These are phyloP conservation scores for Tetracentron sinense DNA, from an alignment of 164 flowering plant species.

Conservation along the genomic window DNA sequence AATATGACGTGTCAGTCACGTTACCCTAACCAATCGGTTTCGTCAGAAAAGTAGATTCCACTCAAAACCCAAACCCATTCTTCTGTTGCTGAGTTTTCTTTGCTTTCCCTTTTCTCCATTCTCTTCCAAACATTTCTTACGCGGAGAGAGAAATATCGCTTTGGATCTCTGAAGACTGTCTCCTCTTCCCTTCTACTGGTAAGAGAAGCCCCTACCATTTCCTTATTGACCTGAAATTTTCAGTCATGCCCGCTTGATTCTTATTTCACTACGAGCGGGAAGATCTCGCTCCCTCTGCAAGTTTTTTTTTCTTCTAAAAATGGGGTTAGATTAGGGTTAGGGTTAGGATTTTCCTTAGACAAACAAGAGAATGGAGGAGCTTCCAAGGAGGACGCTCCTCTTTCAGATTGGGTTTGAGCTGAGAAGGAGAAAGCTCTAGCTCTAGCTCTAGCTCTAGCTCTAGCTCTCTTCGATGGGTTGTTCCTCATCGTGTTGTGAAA, in stretches of 20 bases:
- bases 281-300: conserved; percentile 10
- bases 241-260: neutral
- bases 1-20: conserved; percentile 4
- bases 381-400: conserved; percentile 1
- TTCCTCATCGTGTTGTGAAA: neutral
- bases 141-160: conserved; percentile 6
- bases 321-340: neutral
- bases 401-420: neutral
- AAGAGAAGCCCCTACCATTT: neutral
- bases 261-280: neutral
- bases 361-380: conserved; percentile 7
- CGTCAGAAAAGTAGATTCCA: conserved; percentile 4
- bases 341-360: neutral
- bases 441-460: conserved; percentile 6
- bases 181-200: neutral
- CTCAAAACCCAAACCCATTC: neutral
- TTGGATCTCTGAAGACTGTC: neutral
- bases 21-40: neutral
- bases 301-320: no score
- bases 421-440: neutral
- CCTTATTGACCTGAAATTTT: neutral
- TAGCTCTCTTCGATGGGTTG: neutral
- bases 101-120: neutral
- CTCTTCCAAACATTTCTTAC: neutral
- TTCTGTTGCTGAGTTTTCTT: neutral